Percentiles rank a stretch among this genome's conserved stretches.
These are phyloP conservation scores for Colletotrichum plurivorum DNA, from an alignment of 2,329 filamentous ascomycete genomes.

Conservation along the genomic window DNA sequence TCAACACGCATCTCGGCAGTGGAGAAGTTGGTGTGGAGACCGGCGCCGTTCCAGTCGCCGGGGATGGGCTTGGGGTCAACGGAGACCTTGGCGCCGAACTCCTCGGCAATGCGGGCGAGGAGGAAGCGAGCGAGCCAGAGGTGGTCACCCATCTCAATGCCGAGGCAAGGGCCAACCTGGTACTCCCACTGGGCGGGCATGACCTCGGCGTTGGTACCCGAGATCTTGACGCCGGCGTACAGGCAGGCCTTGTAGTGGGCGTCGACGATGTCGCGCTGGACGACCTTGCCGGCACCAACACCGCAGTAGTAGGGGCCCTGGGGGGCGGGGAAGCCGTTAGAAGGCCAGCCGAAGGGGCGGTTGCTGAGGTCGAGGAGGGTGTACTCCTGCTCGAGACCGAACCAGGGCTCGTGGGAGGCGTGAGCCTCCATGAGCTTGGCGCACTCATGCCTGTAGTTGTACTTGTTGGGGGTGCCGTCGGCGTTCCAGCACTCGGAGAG, in stretches of 20 bases:
- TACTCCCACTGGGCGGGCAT: conserved; percentile 99
- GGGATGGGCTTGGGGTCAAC: conserved; percentile 96
- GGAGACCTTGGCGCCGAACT: conserved; percentile 96
- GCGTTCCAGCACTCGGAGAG: conserved; percentile 95
- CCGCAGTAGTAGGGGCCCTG: conserved; percentile 93
- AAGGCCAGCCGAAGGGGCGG: conserved; percentile 87
- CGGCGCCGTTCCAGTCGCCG: conserved; percentile 91
- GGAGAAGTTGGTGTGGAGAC: conserved; percentile 95
- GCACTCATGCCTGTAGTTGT: conserved; percentile 96
- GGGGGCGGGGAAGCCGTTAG: conserved; percentile 88
- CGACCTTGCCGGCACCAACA: conserved; percentile 97
- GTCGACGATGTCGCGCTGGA: conserved; percentile 98
- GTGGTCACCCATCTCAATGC: conserved; percentile 94
- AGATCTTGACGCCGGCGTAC: conserved; percentile 89
- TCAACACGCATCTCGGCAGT: conserved; percentile 90
- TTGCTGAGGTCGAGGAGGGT: conserved; percentile 85
- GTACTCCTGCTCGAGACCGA: conserved; percentile 92
- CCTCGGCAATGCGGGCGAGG: conserved; percentile 91
- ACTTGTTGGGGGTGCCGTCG: conserved; percentile 97
- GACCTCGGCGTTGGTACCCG: conserved; percentile 98
- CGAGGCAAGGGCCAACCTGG: conserved; percentile 92
- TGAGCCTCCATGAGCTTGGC: conserved; percentile 91
- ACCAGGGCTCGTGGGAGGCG: conserved; percentile 90
- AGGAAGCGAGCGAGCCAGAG: conserved; percentile 91
- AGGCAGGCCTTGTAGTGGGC: conserved; percentile 84